A percentile compares a stretch with the other conserved stretches of the same genome.
Evolutionary conservation across 148 eudicot species (phyloP).

Genomic region (Polygonum aviculare): DNA sequence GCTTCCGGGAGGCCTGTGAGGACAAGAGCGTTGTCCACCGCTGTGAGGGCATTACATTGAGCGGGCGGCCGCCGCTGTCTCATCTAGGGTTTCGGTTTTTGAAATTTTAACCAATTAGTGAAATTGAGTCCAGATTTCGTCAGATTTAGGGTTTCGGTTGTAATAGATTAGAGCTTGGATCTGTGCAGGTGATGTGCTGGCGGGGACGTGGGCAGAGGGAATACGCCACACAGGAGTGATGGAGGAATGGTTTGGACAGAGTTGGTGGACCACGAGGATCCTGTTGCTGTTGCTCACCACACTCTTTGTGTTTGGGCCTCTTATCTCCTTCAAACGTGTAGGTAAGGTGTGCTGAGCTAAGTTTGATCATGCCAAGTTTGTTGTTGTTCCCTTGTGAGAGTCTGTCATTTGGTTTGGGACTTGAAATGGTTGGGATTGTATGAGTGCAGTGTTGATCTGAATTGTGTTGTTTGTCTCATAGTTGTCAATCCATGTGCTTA

Average conservation of each 20-base stretch:
- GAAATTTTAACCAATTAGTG: too few species aligned
- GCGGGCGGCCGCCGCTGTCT: constrained; percentile 72
- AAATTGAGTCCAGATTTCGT: too few species aligned
- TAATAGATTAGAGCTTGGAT: background rate
- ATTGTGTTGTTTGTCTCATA: background rate
- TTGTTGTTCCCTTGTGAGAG: background rate
- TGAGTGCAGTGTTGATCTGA: background rate
- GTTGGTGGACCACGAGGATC: constrained; percentile 66
- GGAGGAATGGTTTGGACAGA: constrained; percentile 79
- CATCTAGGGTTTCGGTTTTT: too few species aligned
- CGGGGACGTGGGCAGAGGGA: constrained; percentile 63
- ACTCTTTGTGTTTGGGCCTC: constrained; percentile 53
- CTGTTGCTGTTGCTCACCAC: constrained; percentile 54
- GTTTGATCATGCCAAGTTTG: background rate
- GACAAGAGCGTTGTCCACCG: constrained; percentile 91
- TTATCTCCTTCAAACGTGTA: constrained; percentile 67
- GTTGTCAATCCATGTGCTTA: background rate
- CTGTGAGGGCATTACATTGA: constrained; percentile 97
- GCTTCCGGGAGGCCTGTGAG: constrained; percentile 80
- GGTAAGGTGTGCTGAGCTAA: constrained; percentile 27
- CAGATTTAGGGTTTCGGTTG: too few species aligned
- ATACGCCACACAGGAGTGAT: constrained; percentile 62
- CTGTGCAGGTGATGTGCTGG: constrained; percentile 72
- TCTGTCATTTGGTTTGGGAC: background rate
- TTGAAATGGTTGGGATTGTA: background rate